Evolutionary conservation across 2,329 filamentous ascomycete genomes (phyloP), one percentile per base, ranked within the genome.

Genomic region (Lachnellula hyalina): DNA sequence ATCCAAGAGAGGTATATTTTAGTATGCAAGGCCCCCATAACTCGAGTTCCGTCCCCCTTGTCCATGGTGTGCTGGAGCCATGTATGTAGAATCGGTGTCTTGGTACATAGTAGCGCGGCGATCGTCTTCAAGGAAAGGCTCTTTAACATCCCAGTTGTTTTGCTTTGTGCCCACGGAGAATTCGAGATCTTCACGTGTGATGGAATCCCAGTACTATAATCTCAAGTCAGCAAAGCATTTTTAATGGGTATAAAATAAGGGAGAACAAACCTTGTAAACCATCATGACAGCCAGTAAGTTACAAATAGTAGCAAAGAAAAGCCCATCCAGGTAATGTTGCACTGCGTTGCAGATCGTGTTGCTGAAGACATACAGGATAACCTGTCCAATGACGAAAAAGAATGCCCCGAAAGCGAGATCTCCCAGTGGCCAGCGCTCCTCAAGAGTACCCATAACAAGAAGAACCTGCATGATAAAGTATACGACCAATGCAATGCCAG

Each of bases 81-180:
- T 17, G 21, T 44, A 44, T 17, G n/a, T 57, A 9, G 63, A 59
- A 17, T 68, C 65, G 32, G 55, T 58, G 19, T 70, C 68, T 60
- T 68, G 65, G 54, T 70, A 70, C 17, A 68, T 51, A 2, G 67
- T 69, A 23, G 53, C 63, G 56, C 67, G 53, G 47, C 61, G 63
- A 5, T 69, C 67, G 12, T 70, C 68, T 32, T 70, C 68, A n/a
- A 64, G 61, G 8, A 67, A 57, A 1, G 94, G 78, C 60, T 97
- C 93, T 76, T 97, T 97, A 69, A 97, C 88, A 70, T 99, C 94
- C 94, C 94, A 99, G 72, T 94, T 96, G 75, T 96, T 95, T 74
- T 90, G 88, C 71, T 93, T 90, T 56, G 90, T 90, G 61, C 93
- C 93, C 49, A 99, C 94, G 2, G 91, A 96, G 74, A 99, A 99